Evolutionary conservation across 1,284 basidiomycete species (phyloP).

Genomic region (Cutaneotrichosporon mucoides): DNA sequence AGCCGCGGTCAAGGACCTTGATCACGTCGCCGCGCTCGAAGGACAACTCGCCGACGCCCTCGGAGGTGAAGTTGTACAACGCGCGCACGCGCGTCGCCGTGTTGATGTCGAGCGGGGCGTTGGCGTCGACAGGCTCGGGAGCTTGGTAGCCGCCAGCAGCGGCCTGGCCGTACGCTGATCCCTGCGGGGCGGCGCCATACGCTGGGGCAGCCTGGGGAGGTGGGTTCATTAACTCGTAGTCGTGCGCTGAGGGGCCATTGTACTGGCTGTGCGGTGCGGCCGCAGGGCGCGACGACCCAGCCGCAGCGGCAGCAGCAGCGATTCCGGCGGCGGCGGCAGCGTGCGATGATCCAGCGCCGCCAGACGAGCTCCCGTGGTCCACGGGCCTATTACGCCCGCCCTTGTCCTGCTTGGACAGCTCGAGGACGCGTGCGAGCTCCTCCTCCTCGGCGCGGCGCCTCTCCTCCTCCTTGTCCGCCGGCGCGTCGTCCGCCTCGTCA

Average conservation of each 20-base stretch:
- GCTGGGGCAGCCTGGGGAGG: background rate
- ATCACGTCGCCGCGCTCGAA: constrained; percentile 94
- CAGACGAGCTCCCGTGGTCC: background rate
- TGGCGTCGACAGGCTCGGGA: constrained; percentile 25
- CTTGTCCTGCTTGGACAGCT: constrained; percentile 81
- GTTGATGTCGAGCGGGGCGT: constrained; percentile 43
- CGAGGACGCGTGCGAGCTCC: constrained; percentile 82
- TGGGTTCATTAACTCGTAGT: background rate
- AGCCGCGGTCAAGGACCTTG: constrained; percentile 90
- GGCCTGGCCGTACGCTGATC: constrained; percentile 9
- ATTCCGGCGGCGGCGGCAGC: background rate
- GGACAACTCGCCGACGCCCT: constrained; percentile 83
- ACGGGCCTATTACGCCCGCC: constrained; percentile 55
- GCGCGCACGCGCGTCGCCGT: constrained; percentile 79
- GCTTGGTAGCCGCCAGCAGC: constrained; percentile 3
- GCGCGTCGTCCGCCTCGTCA: constrained; percentile 58
- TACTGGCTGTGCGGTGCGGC: constrained; percentile 16
- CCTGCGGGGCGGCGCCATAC: background rate
- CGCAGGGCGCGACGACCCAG: constrained; percentile 18
- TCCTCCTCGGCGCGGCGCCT: constrained; percentile 76
- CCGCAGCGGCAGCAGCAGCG: constrained; percentile 4
- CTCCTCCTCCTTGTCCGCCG: constrained; percentile 59
- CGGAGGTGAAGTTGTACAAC: constrained; percentile 82
- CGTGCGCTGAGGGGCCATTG: constrained; percentile 2
- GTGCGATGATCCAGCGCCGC: constrained; percentile 13